Conservation (phyloP, 257 asterid genomes). For the Solanum arcanum region DNA sequence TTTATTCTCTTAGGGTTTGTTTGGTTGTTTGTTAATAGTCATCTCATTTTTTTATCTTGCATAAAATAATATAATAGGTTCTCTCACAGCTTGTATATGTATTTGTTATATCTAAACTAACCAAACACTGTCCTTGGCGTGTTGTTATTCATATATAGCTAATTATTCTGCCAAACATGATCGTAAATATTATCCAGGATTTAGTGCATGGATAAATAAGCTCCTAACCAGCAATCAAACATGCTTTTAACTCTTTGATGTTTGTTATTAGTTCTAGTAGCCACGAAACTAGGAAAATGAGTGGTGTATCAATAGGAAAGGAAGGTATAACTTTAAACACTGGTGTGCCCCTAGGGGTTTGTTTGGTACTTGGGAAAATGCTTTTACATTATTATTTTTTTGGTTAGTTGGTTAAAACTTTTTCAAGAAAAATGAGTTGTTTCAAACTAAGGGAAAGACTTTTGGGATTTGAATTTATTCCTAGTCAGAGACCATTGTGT, state of each 20-base stretch:
- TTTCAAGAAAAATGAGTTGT: neutral
- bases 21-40: neutral
- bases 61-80: too few relatives aligned
- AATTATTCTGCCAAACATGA: neutral
- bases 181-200: neutral
- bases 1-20: neutral
- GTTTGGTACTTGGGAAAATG: neutral
- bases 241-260: neutral
- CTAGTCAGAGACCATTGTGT: neutral
- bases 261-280: neutral
- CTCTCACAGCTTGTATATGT: neutral
- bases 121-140: neutral
- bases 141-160: neutral
- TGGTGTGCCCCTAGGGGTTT: neutral
- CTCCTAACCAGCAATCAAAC: neutral
- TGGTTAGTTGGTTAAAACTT: neutral
- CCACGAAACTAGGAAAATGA: neutral
- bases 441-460: neutral
- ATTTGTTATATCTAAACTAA: neutral
- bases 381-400: neutral
- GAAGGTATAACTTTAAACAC: neutral
- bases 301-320: neutral
- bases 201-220: neutral
- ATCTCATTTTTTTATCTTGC: neutral
- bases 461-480: neutral